Percentiles rank a stretch among this genome's conserved stretches.
These are phyloP conservation scores for Pleurostoma richardsiae DNA, from an alignment of 2,329 filamentous ascomycete genomes.

Conservation along the genomic window DNA sequence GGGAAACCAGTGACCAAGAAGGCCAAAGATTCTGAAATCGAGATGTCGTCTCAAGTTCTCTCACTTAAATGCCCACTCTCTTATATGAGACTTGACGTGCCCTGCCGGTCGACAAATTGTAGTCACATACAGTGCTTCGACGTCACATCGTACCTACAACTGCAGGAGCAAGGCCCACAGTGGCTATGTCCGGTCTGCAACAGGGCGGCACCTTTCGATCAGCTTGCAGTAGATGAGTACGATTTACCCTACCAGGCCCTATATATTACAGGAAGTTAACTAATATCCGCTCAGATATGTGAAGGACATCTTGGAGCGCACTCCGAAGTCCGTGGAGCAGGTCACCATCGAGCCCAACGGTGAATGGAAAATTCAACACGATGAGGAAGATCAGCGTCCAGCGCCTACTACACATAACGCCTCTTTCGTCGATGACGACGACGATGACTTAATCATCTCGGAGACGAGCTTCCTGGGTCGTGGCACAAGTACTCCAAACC, in stretches of 20 bases:
- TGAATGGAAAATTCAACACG: conserved; percentile 54
- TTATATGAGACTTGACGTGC: conserved; percentile 73
- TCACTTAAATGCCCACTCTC: conserved; percentile 91
- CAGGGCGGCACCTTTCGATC: conserved; percentile 74
- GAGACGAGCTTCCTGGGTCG: conserved; percentile 31
- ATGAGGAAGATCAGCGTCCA: conserved; percentile 21
- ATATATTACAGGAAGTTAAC: not conserved
- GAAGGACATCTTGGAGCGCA: conserved; percentile 75
- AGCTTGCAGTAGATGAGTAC: conserved; percentile 81
- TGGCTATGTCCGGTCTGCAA: conserved; percentile 97
- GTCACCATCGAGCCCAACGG: conserved; percentile 89
- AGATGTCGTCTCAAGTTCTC: conserved; percentile 81
- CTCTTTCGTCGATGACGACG: conserved; percentile 23
- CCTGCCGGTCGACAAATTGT: conserved; percentile 75
- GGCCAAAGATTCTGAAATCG: conserved; percentile 82
- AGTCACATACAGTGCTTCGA: conserved; percentile 95
- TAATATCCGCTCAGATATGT: conserved; percentile 59
- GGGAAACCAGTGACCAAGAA: conserved; percentile 63
- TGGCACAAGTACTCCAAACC: conserved; percentile 29
- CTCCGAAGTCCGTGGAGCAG: conserved; percentile 67
- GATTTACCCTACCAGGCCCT: conserved; percentile 18
- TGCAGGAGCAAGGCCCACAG: conserved; percentile 93
- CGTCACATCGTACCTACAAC: conserved; percentile 81
- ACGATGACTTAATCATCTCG: conserved; percentile 47
- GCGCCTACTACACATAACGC: conserved; percentile 18